Evolutionary conservation across 2,329 filamentous ascomycete genomes (phyloP).

Genomic region (Alternaria gaisen): DNA sequence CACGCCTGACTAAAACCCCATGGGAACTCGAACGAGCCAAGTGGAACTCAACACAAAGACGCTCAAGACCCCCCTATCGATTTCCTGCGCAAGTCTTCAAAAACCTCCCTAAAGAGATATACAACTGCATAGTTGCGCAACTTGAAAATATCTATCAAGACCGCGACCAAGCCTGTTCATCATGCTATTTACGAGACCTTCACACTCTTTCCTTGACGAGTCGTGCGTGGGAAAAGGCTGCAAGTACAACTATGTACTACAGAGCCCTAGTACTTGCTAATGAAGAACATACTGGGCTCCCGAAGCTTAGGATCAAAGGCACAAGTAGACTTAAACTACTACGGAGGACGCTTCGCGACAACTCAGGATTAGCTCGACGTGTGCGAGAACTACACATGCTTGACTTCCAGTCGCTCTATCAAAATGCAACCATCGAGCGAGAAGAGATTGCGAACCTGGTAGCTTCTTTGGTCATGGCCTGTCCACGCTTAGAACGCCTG

Average conservation of each 20-base stretch:
- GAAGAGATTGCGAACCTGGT: slow-evolving; percentile 62
- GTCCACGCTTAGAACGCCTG: slow-evolving; percentile 65
- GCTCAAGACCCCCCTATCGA: slow-evolving; percentile 21
- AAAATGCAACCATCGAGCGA: slow-evolving; percentile 52
- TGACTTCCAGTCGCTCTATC: slow-evolving; percentile 55
- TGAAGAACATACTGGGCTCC: slow-evolving; percentile 45
- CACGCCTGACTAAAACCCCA: slow-evolving; percentile 46
- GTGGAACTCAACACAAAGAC: slow-evolving; percentile 44
- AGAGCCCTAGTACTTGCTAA: slow-evolving; percentile 59
- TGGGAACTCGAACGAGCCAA: slow-evolving; percentile 51
- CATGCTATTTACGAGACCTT: slow-evolving; percentile 65
- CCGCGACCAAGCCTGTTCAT: slow-evolving; percentile 55
- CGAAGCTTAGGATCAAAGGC: slow-evolving; percentile 56
- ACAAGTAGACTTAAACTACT: slow-evolving; percentile 63
- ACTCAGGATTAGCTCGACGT: slow-evolving; percentile 59
- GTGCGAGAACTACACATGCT: slow-evolving; percentile 64
- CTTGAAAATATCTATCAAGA: slow-evolving; percentile 56
- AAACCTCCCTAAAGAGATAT: slow-evolving; percentile 62
- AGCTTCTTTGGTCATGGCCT: slow-evolving; percentile 66
- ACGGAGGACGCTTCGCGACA: slow-evolving; percentile 63
- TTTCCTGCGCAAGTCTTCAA: slow-evolving; percentile 53
- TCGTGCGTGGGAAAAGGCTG: slow-evolving; percentile 64
- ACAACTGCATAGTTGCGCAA: slow-evolving; percentile 63
- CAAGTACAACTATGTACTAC: slow-evolving; percentile 61
- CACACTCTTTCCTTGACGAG: slow-evolving; percentile 63